Conservation (phyloP, 2,329 filamentous ascomycete genomes). For the Chaetomium olivaceum region DNA sequence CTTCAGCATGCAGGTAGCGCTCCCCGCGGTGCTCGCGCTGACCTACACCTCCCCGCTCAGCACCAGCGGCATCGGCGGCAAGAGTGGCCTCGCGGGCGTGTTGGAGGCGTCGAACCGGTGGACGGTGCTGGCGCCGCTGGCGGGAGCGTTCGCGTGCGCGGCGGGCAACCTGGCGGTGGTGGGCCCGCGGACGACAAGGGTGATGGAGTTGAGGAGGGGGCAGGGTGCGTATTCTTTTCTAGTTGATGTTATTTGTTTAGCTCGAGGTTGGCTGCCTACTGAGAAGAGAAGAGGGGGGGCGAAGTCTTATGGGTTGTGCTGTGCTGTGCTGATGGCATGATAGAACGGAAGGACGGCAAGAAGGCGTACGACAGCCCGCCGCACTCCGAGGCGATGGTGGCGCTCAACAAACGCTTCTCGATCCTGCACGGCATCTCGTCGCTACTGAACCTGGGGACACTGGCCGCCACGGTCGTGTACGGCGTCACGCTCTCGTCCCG, state of each 20-base stretch:
- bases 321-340: background rate
- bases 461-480: slow-evolving; percentile 73
- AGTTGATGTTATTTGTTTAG: too few species aligned
- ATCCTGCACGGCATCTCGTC: slow-evolving; percentile 80
- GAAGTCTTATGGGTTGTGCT: background rate
- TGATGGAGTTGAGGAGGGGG: slow-evolving; percentile 73
- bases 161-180: slow-evolving; percentile 69
- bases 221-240: slow-evolving; percentile 62
- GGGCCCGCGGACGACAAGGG: slow-evolving; percentile 71
- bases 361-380: slow-evolving; percentile 76
- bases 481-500: slow-evolving; percentile 71
- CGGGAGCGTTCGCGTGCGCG: slow-evolving; percentile 68
- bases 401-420: slow-evolving; percentile 76
- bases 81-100: slow-evolving; percentile 58
- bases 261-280: background rate
- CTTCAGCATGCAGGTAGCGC: slow-evolving; percentile 77
- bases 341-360: slow-evolving; percentile 86
- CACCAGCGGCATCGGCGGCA: slow-evolving; percentile 42
- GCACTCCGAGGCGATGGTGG: slow-evolving; percentile 81
- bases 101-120: slow-evolving; percentile 62
- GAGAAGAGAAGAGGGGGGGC: background rate
- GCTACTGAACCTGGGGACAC: slow-evolving; percentile 71
- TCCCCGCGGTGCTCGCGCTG: slow-evolving; percentile 71
- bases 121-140: slow-evolving; percentile 67
- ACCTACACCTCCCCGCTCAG: slow-evolving; percentile 70